Evolutionary conservation across 2,329 filamentous ascomycete genomes (phyloP).

Genomic region (Helminthosporium solani): DNA sequence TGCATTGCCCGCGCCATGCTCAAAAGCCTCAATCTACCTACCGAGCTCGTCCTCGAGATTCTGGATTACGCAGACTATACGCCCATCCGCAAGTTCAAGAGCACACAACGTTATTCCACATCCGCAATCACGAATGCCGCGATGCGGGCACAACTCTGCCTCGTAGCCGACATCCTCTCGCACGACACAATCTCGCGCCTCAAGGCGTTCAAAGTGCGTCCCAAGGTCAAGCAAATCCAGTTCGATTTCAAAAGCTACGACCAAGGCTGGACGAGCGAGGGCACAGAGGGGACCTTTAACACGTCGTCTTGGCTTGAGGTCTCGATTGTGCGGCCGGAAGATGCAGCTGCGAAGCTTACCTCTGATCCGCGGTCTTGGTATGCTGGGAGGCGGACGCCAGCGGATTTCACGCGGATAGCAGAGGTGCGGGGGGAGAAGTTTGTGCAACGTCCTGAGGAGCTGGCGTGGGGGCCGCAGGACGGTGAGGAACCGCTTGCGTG

Average conservation of each 20-base stretch:
- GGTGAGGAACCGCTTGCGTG: conserved; percentile 29
- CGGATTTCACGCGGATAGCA: conserved; percentile 9
- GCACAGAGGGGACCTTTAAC: conserved; percentile 24
- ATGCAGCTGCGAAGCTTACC: too few relatives aligned
- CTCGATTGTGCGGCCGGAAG: conserved; percentile 26
- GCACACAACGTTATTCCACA: neutral
- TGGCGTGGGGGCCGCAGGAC: conserved; percentile 22
- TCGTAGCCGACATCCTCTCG: conserved; percentile 16
- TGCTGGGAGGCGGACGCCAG: neutral
- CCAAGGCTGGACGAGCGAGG: conserved; percentile 37
- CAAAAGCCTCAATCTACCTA: conserved; percentile 24
- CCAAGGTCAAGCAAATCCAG: conserved; percentile 24
- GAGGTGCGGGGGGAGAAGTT: conserved; percentile 17
- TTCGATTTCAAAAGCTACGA: conserved; percentile 28
- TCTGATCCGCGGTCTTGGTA: neutral
- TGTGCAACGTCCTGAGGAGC: conserved; percentile 18
- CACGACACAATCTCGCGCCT: conserved; percentile 8
- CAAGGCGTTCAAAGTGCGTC: conserved; percentile 9
- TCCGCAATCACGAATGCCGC: conserved; percentile 1
- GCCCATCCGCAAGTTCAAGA: conserved; percentile 11
- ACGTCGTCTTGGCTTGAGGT: conserved; percentile 38
- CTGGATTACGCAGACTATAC: conserved; percentile 32
- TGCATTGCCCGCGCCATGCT: conserved; percentile 24
- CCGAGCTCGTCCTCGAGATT: conserved; percentile 32
- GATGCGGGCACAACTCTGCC: conserved; percentile 15